Conservation (phyloP, 2,329 filamentous ascomycete genomes). For the Hypomyces rosellus region DNA sequence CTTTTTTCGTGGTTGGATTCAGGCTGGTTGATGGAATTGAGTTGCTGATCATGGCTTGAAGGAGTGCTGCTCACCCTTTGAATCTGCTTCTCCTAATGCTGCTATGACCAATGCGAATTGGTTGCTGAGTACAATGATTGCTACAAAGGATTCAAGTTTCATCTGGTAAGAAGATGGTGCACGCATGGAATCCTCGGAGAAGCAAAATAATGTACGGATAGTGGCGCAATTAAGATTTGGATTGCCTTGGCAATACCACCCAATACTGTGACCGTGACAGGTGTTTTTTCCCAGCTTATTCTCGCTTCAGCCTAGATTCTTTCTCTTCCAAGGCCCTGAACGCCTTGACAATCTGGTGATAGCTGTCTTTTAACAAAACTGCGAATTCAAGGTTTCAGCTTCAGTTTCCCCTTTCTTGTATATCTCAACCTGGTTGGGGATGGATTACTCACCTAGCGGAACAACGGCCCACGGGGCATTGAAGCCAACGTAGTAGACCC, state of each 20-base stretch:
- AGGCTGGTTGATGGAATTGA: too few species aligned
- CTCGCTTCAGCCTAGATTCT: background rate
- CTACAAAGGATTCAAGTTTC: too few species aligned
- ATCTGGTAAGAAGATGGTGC: too few species aligned
- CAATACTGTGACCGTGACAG: too few species aligned
- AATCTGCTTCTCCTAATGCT: too few species aligned
- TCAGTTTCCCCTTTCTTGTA: background rate
- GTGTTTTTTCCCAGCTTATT: too few species aligned
- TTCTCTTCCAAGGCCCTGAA: conserved; percentile 6
- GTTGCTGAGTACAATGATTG: too few species aligned
- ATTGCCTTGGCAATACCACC: background rate
- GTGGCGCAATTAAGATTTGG: background rate
- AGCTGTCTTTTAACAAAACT: conserved; percentile 10
- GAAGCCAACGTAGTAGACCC: conserved; percentile 56
- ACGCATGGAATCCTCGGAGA: too few species aligned
- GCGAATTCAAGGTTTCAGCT: background rate
- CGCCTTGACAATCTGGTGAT: conserved; percentile 3
- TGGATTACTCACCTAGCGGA: conserved; percentile 41
- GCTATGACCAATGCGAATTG: too few species aligned
- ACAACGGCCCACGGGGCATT: conserved; percentile 56
- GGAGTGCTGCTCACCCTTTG: too few species aligned
- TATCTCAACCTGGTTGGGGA: background rate
- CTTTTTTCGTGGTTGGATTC: too few species aligned
- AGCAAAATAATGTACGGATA: background rate
- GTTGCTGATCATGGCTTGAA: too few species aligned